phyloP scores from a whole-genome alignment of 108 stramenopile species.

The Seminavis robusta region DNA sequence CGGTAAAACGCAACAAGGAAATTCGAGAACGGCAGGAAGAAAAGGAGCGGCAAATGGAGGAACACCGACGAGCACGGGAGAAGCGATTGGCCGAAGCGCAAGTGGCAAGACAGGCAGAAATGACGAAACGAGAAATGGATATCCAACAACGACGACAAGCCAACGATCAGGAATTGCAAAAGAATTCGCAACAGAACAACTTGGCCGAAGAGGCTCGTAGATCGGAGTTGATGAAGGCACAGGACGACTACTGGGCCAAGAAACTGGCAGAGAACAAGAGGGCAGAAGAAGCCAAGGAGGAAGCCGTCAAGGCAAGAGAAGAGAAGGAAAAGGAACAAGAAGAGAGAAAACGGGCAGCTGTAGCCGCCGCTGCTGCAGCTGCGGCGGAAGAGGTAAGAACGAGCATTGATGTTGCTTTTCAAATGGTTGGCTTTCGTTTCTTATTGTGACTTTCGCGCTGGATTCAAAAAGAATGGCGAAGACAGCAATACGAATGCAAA shows the following conservation, averaged over 20 bases:
- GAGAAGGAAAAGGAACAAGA: neutral
- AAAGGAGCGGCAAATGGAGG: neutral
- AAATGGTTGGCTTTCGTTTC: too few relatives aligned
- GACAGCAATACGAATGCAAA: too few relatives aligned
- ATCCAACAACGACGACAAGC: neutral
- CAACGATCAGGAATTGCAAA: neutral
- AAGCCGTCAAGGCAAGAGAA: neutral
- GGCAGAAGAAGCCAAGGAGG: neutral
- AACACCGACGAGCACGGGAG: neutral
- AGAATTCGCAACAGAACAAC: neutral
- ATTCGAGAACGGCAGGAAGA: too few relatives aligned
- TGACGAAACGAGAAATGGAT: neutral
- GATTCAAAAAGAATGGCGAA: too few relatives aligned
- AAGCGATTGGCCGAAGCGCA: neutral
- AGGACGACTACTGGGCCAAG: conserved; percentile 58
- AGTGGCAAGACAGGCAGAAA: neutral
- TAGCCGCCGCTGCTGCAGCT: neutral
- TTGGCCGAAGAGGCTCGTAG: conserved; percentile 10
- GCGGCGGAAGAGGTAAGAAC: neutral
- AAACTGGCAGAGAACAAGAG: conserved; percentile 12
- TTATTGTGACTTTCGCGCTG: too few relatives aligned
- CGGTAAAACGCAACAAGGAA: too few relatives aligned
- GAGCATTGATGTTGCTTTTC: neutral
- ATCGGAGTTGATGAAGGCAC: conserved; percentile 34
- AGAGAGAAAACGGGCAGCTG: neutral